Percentiles rank a stretch among this genome's conserved stretches.
These are phyloP conservation scores for Martensiomyces pterosporus DNA, from an alignment of 192 early-diverging fungal species.

Conservation along the genomic window DNA sequence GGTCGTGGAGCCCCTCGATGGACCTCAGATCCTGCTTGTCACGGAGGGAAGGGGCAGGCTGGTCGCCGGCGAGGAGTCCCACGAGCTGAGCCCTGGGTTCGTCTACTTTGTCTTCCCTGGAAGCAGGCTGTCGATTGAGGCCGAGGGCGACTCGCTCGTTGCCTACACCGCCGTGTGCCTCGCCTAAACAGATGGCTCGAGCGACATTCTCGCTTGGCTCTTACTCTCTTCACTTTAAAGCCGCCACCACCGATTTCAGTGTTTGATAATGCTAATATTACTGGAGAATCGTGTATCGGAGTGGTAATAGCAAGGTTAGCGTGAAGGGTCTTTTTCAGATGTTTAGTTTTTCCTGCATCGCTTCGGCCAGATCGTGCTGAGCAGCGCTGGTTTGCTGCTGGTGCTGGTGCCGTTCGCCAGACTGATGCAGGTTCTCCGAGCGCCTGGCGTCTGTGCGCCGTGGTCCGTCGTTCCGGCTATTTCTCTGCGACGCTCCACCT, in stretches of 20 bases:
- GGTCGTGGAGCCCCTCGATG: constrained; percentile 56
- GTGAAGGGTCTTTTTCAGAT: constrained; percentile 7
- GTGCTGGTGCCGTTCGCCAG: not conserved
- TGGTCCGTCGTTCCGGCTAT: no score
- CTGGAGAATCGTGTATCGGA: no score
- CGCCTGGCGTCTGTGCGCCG: no score
- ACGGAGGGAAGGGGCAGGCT: constrained; percentile 67
- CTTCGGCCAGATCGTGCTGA: constrained; percentile 12
- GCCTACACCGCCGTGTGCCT: constrained; percentile 15
- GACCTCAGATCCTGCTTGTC: constrained; percentile 85
- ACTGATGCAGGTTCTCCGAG: no score
- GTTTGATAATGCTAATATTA: no score
- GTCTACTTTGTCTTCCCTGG: constrained; percentile 76
- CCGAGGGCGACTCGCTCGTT: constrained; percentile 19
- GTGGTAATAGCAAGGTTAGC: no score
- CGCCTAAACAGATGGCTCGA: constrained; percentile 5
- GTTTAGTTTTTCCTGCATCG: constrained; percentile 31
- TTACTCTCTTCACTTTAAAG: not conserved
- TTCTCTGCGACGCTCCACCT: no score
- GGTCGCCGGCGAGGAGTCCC: constrained; percentile 20
- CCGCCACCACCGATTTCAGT: no score
- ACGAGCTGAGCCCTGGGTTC: constrained; percentile 56
- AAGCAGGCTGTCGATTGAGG: constrained; percentile 47
- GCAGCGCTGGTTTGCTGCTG: not conserved
- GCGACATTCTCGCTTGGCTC: no score